Conservation (phyloP, 352 stramenopile species). For the Phytophthora fragariae region DNA sequence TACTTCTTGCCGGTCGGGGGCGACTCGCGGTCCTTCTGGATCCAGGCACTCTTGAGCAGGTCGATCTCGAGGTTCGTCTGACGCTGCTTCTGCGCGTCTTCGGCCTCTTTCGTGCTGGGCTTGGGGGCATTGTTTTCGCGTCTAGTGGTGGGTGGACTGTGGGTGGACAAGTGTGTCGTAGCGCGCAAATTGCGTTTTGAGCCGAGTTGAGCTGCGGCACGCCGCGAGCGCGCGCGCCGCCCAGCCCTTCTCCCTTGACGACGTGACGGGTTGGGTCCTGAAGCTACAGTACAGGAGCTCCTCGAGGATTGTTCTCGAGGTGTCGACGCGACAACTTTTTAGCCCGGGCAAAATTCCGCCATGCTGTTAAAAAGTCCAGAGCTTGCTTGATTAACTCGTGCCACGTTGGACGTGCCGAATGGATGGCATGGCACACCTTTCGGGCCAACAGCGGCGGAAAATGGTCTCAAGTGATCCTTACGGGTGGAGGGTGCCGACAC, state of each 20-base stretch:
- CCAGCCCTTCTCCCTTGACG: constrained; percentile 26
- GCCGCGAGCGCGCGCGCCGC: constrained; percentile 22
- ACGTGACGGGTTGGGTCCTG: constrained; percentile 45
- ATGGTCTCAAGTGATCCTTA: neutral
- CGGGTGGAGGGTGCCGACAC: neutral
- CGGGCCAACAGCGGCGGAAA: neutral
- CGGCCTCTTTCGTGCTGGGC: constrained; percentile 40
- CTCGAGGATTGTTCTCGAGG: constrained; percentile 39
- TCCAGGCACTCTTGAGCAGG: constrained; percentile 67
- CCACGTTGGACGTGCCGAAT: constrained; percentile 36
- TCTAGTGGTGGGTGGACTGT: constrained; percentile 11
- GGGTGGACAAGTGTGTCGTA: constrained; percentile 31
- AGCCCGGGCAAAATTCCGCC: constrained; percentile 46
- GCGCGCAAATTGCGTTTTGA: constrained; percentile 51
- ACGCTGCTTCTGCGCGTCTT: constrained; percentile 61
- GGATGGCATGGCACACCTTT: constrained; percentile 11
- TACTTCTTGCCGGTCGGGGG: constrained; percentile 44
- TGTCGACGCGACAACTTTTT: constrained; percentile 43
- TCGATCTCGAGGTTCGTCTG: constrained; percentile 76
- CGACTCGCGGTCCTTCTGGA: constrained; percentile 65
- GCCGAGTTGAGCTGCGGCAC: constrained; percentile 38
- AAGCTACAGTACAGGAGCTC: constrained; percentile 42
- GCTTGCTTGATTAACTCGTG: constrained; percentile 31
- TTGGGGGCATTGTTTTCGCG: constrained; percentile 42
- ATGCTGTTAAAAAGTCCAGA: constrained; percentile 44